phyloP scores from a whole-genome alignment of 2,329 filamentous ascomycete species.

The Xylariaceae sp. region DNA sequence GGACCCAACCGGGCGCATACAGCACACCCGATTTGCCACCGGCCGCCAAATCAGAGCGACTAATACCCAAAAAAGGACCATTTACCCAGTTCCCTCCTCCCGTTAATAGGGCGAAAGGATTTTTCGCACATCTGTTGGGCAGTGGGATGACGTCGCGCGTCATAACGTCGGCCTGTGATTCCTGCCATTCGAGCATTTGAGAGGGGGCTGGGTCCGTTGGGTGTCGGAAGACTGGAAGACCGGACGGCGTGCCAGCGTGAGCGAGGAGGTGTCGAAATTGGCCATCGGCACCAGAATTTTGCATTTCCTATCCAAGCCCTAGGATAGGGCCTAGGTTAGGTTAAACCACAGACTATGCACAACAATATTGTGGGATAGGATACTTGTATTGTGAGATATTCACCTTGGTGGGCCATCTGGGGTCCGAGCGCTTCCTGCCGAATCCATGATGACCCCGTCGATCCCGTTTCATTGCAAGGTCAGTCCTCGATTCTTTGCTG shows the following conservation, averaged over 20 bases:
- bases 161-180: constrained; percentile 10
- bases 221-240: constrained; percentile 7
- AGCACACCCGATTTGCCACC: constrained; percentile 17
- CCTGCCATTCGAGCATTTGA: background rate
- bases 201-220: constrained; percentile 4
- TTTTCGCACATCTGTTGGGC: constrained; percentile 14
- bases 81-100: constrained; percentile 10
- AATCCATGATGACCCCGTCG: background rate
- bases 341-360: background rate
- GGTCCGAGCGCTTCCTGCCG: background rate
- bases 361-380: background rate
- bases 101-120: constrained; percentile 1
- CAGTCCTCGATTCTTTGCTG: background rate
- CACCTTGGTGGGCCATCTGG: background rate
- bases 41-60: constrained; percentile 18
- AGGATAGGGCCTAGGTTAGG: background rate
- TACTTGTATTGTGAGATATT: background rate
- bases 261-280: too few species aligned
- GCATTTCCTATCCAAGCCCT: too few species aligned
- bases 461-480: background rate
- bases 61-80: constrained; percentile 3
- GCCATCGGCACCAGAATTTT: too few species aligned
- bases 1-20: constrained; percentile 20
- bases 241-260: constrained; percentile 10
- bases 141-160: constrained; percentile 19